phyloP scores from a whole-genome alignment of 345 rosid genomes.

The Syzygium aromaticum region DNA sequence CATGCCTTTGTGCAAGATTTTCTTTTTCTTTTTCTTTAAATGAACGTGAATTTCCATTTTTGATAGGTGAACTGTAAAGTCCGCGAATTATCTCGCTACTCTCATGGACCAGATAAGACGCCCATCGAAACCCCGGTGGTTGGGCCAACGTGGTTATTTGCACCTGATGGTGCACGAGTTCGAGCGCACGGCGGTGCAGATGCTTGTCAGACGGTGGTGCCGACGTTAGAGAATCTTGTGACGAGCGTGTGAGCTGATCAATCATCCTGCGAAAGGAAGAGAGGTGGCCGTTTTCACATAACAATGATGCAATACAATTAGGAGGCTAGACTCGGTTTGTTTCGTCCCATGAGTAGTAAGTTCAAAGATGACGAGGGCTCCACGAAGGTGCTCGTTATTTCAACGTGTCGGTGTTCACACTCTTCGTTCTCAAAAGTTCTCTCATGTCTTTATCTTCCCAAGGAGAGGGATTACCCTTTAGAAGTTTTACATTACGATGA shows the following conservation, averaged over 20 bases:
- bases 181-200: too few relatives aligned
- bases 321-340: accelerated
- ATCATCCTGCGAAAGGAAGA: not conserved
- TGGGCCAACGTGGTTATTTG: not conserved
- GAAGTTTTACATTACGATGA: too few relatives aligned
- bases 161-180: not conserved
- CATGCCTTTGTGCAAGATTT: not conserved
- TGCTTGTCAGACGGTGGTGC: not conserved
- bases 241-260: not conserved
- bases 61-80: not conserved
- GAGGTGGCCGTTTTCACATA: not conserved
- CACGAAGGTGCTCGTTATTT: too few relatives aligned
- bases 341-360: not conserved
- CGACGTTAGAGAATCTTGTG: not conserved
- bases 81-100: not conserved
- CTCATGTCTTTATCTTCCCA: too few relatives aligned
- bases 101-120: not conserved
- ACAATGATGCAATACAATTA: not conserved
- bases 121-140: not conserved
- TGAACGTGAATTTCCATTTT: not conserved
- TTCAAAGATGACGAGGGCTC: not conserved
- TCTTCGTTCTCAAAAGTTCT: too few relatives aligned
- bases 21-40: not conserved
- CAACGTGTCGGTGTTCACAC: too few relatives aligned
- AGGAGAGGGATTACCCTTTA: too few relatives aligned